Conservation (phyloP, 345 rosid genomes). For the Camelina neglecta region DNA sequence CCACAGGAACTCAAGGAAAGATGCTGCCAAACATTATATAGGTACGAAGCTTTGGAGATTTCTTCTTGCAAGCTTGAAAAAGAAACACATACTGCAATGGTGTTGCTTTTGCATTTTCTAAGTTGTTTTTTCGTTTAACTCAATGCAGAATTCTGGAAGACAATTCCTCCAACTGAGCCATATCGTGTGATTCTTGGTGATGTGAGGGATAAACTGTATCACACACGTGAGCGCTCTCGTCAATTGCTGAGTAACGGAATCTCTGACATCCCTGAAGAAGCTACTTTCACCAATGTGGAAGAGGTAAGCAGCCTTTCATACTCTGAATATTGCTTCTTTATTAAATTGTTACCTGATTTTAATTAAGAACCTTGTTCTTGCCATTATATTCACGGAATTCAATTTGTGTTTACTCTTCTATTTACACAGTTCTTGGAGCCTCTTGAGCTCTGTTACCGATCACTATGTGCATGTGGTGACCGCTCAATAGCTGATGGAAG, state of each 20-base stretch:
- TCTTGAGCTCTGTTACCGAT: slow-evolving; percentile 92
- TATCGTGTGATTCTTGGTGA: slow-evolving; percentile 96
- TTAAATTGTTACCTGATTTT: slow-evolving; percentile 3
- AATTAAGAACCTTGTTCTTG: not conserved
- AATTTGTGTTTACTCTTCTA: slow-evolving; percentile 5
- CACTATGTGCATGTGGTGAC: slow-evolving; percentile 92
- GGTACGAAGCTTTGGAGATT: slow-evolving; percentile 49
- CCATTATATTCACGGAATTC: not conserved
- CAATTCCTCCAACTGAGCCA: slow-evolving; percentile 84
- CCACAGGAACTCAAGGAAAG: slow-evolving; percentile 77
- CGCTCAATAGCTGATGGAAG: slow-evolving; percentile 95
- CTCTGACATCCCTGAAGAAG: slow-evolving; percentile 87
- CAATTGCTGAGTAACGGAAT: slow-evolving; percentile 78
- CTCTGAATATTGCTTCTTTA: slow-evolving; percentile 1
- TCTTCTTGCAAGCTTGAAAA: not conserved
- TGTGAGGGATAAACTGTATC: slow-evolving; percentile 88
- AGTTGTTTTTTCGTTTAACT: not conserved
- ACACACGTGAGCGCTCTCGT: slow-evolving; percentile 90
- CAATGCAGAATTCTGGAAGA: slow-evolving; percentile 88
- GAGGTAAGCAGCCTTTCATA: slow-evolving; percentile 48
- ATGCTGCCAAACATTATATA: slow-evolving; percentile 97
- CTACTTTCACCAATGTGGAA: slow-evolving; percentile 78
- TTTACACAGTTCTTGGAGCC: slow-evolving; percentile 86
- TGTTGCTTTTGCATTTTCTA: slow-evolving; percentile 11
- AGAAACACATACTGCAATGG: slow-evolving; percentile 7